Evolutionary conservation across 139 green algal genomes (phyloP).

Genomic region (Trebouxia sp.): DNA sequence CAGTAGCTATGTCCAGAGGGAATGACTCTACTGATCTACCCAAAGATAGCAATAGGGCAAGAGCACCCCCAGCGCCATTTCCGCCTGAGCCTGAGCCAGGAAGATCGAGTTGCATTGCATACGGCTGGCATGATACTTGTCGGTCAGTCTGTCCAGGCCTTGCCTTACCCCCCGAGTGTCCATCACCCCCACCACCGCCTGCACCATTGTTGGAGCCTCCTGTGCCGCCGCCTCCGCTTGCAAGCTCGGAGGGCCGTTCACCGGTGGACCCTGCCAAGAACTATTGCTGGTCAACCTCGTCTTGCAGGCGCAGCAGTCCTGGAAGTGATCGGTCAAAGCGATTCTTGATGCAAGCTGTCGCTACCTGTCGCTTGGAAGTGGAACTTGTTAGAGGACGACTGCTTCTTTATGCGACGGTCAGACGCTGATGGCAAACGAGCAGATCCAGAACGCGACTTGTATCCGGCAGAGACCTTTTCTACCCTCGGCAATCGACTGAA

Average conservation of each 20-base stretch:
- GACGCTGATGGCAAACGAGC: too few relatives aligned
- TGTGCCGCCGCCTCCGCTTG: not conserved
- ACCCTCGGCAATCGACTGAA: too few relatives aligned
- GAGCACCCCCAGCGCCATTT: not conserved
- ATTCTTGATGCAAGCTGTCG: too few relatives aligned
- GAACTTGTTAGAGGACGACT: too few relatives aligned
- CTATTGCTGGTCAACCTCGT: not conserved
- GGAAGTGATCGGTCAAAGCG: too few relatives aligned
- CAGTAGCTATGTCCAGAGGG: conserved; percentile 31
- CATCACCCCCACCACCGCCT: not conserved
- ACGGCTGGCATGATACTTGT: not conserved
- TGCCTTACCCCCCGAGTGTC: not conserved
- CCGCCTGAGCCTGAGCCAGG: not conserved
- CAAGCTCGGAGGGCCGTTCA: not conserved
- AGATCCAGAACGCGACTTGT: too few relatives aligned
- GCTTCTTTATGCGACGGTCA: too few relatives aligned
- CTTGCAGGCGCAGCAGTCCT: too few relatives aligned
- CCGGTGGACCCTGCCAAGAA: not conserved
- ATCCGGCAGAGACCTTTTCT: too few relatives aligned
- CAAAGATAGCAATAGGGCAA: conserved; percentile 33
- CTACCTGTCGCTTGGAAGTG: too few relatives aligned
- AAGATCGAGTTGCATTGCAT: not conserved
- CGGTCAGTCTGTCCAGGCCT: not conserved
- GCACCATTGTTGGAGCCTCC: not conserved
- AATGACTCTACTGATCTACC: conserved; percentile 45